A percentile compares a stretch with the other conserved stretches of the same genome.
Evolutionary conservation across 148 eudicot species (phyloP).

Genomic region (Diospyros lotus): DNA sequence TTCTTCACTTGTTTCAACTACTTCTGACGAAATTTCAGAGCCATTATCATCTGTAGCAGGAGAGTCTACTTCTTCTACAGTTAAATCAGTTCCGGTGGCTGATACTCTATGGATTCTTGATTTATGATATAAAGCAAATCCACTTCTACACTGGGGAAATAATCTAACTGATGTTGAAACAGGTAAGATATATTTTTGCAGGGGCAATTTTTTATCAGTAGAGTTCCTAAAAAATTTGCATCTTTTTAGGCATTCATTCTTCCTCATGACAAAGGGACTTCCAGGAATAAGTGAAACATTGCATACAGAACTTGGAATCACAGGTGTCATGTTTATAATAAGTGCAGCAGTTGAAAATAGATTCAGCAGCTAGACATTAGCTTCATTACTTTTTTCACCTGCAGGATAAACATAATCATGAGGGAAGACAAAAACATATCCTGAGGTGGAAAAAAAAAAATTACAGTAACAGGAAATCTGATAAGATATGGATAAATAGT

Average conservation of each 20-base stretch:
- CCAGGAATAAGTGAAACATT: conserved; percentile 49
- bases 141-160: conserved; percentile 46
- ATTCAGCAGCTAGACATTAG: conserved; percentile 9
- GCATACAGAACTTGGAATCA: conserved; percentile 54
- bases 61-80: conserved; percentile 51
- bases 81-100: conserved; percentile 71
- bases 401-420: background rate
- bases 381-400: conserved; percentile 19
- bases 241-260: conserved; percentile 38
- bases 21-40: conserved; percentile 23
- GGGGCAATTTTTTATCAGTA: conserved; percentile 29
- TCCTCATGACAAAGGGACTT: conserved; percentile 37
- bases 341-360: conserved; percentile 3
- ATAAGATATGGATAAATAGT: background rate
- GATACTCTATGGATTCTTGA: conserved; percentile 27
- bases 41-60: conserved; percentile 34
- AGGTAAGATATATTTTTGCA: conserved; percentile 40
- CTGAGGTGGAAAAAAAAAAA: background rate
- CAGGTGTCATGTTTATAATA: conserved; percentile 55
- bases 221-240: conserved; percentile 35
- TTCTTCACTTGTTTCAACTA: conserved; percentile 36
- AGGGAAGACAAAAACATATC: background rate
- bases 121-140: conserved; percentile 22
- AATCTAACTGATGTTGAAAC: conserved; percentile 44
- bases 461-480: background rate